Conservation (phyloP, 371 early-diverging fungal species). For the Capniomyces stellatus region DNA sequence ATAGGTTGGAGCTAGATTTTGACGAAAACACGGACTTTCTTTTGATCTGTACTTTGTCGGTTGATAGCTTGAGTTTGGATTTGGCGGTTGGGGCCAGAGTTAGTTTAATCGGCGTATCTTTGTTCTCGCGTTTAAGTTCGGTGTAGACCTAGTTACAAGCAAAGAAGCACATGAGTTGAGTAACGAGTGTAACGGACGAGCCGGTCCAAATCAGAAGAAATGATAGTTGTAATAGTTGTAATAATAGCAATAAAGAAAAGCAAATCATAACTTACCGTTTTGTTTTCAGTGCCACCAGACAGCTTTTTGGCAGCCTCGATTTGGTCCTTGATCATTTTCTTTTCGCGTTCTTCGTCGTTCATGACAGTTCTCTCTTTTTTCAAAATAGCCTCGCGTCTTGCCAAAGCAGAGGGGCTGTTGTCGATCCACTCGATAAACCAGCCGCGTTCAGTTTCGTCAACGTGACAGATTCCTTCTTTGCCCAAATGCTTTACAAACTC, state of each 20-base stretch:
- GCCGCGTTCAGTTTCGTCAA: conserved; percentile 82
- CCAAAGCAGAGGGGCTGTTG: conserved; percentile 65
- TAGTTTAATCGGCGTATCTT: conserved; percentile 44
- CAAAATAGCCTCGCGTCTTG: conserved; percentile 54
- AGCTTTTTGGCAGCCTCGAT: conserved; percentile 51
- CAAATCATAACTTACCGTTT: conserved; percentile 12
- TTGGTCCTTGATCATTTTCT: conserved; percentile 56
- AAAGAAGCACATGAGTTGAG: no score
- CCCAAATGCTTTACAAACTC: conserved; percentile 78
- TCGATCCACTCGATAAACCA: conserved; percentile 87
- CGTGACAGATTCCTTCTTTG: conserved; percentile 55
- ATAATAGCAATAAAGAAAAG: background rate
- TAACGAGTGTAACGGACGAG: no score
- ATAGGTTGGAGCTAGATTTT: background rate
- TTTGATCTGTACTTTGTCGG: background rate
- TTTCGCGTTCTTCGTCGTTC: conserved; percentile 72
- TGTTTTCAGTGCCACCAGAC: conserved; percentile 28
- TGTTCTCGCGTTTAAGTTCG: conserved; percentile 43
- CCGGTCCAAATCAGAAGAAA: no score
- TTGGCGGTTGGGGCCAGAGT: conserved; percentile 23
- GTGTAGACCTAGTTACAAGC: conserved; percentile 20
- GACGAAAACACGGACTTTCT: conserved; percentile 7
- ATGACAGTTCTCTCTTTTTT: conserved; percentile 62
- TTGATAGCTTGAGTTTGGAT: conserved; percentile 6
- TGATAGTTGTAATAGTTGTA: background rate